Conservation (phyloP, 371 early-diverging fungal genomes). For the Vairimorpha apis region DNA sequence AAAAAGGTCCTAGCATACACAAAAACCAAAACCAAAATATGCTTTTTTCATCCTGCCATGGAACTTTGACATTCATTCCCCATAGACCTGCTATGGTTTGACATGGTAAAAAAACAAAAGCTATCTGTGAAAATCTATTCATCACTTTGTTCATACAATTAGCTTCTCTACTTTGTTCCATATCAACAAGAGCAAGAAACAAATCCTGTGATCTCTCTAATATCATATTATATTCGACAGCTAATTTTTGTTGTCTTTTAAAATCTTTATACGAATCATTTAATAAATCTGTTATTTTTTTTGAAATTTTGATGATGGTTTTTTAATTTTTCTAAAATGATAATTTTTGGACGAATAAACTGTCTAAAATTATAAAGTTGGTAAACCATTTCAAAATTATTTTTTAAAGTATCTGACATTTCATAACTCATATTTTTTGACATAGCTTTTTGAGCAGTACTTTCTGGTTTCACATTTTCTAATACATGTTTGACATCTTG, state of each 20-base stretch:
- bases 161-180: conserved; percentile 57
- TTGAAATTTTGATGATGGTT: conserved; percentile 32
- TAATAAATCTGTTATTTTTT: conserved; percentile 32
- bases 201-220: conserved; percentile 60
- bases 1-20: conserved; percentile 10
- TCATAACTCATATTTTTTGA: conserved; percentile 6
- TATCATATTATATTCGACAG: conserved; percentile 41
- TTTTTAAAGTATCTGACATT: conserved; percentile 40
- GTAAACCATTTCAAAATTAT: conserved; percentile 49
- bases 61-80: conserved; percentile 63
- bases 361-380: conserved; percentile 38
- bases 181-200: conserved; percentile 56
- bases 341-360: conserved; percentile 51
- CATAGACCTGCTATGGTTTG: conserved; percentile 60
- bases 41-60: conserved; percentile 16
- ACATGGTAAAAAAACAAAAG: conserved; percentile 58
- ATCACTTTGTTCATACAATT: conserved; percentile 59
- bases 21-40: conserved; percentile 42
- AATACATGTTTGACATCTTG: conserved; percentile 58
- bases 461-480: conserved; percentile 36
- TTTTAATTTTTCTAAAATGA: conserved; percentile 46
- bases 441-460: conserved; percentile 30
- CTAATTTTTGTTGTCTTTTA: conserved; percentile 29
- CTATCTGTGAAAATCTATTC: conserved; percentile 52
- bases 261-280: conserved; percentile 46